Evolutionary conservation across 257 asterid species (phyloP), one percentile per base, ranked within the genome.

Genomic region (Scutellaria barbata): DNA sequence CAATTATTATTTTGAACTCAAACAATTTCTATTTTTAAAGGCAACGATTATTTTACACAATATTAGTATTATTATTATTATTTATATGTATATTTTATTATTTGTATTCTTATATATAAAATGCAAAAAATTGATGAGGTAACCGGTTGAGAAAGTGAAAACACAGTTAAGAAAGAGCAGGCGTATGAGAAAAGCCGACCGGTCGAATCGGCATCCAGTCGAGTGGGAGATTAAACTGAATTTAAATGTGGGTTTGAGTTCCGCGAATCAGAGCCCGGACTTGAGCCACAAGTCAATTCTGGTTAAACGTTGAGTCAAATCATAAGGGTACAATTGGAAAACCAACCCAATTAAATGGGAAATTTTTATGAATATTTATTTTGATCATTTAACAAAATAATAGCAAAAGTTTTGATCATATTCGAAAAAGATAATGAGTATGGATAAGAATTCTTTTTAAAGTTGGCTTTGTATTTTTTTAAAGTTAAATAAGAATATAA

Each of bases 261-360:
- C 81, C 79, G 82, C 82, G 64, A 74, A 80, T 77, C 20, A 52
- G 67, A 40, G 56, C 13, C 35, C 70, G 87, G 83, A 77, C 78
- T 72, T 60, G 60, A 77, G 66, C 18, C 45, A 50, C 2, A 40
- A 62, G 81, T 77, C 70, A 61, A 80, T 77, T 83, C 14, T 72
- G 72, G 82, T 75, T 83, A 60, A 80, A 58, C 72, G 47, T 70
- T 39, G 61, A 45, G 74, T 74, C 81, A 66, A 76, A 79, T 76
- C 58, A 40, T 18, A 72, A 46, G 63, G 63, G 33, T 0, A 6
- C 67, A 68, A 72, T 10, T 11, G 5, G 13, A 13, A 17, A 35
- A 35, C 40, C 45, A 17, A 0, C 0, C 58, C 57, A 59, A 59
- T 75, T 60, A 16, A 59, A 48, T 14, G 62, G 40, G 6, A 69